These are phyloP conservation scores for Periconia macrospinosa DNA, from an alignment of 2,329 filamentous ascomycete species.

Conservation along the genomic window DNA sequence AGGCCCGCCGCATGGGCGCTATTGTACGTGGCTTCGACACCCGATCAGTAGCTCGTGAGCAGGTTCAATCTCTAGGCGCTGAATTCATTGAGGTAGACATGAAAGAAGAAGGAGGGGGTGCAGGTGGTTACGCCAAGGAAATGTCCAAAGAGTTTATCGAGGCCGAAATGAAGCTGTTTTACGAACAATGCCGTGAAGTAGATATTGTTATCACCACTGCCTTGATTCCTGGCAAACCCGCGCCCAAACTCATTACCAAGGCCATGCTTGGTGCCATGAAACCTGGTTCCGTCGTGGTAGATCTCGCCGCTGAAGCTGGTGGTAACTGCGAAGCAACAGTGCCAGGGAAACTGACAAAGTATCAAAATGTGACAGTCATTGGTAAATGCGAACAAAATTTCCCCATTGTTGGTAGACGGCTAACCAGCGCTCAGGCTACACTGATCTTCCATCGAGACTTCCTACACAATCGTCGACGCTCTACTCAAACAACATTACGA, in stretches of 20 bases:
- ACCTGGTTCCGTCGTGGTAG: slow-evolving; percentile 84
- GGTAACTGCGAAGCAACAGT: slow-evolving; percentile 85
- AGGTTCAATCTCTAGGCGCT: slow-evolving; percentile 86
- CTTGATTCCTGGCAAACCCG: slow-evolving; percentile 81
- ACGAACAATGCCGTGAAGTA: slow-evolving; percentile 82
- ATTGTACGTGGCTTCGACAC: slow-evolving; percentile 92
- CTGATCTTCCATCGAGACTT: slow-evolving; percentile 81
- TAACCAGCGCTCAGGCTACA: slow-evolving; percentile 59
- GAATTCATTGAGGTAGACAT: slow-evolving; percentile 88
- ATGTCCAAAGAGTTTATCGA: slow-evolving; percentile 95
- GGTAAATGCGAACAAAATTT: slow-evolving; percentile 53
- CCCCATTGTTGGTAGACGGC: neutral
- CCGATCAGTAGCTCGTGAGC: slow-evolving; percentile 82
- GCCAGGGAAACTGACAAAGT: slow-evolving; percentile 68
- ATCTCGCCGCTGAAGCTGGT: slow-evolving; percentile 83
- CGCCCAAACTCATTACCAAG: slow-evolving; percentile 82
- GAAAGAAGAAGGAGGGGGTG: slow-evolving; percentile 79
- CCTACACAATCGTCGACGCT: slow-evolving; percentile 87
- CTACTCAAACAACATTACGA: slow-evolving; percentile 93
- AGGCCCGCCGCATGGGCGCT: slow-evolving; percentile 80
- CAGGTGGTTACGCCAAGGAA: slow-evolving; percentile 87
- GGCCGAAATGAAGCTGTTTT: slow-evolving; percentile 90
- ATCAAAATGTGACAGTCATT: slow-evolving; percentile 82
- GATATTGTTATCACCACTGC: slow-evolving; percentile 93
- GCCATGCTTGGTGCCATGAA: slow-evolving; percentile 83